These are phyloP conservation scores for Dioszegia crocea DNA, from an alignment of 768 basidiomycete genomes.

Conservation along the genomic window DNA sequence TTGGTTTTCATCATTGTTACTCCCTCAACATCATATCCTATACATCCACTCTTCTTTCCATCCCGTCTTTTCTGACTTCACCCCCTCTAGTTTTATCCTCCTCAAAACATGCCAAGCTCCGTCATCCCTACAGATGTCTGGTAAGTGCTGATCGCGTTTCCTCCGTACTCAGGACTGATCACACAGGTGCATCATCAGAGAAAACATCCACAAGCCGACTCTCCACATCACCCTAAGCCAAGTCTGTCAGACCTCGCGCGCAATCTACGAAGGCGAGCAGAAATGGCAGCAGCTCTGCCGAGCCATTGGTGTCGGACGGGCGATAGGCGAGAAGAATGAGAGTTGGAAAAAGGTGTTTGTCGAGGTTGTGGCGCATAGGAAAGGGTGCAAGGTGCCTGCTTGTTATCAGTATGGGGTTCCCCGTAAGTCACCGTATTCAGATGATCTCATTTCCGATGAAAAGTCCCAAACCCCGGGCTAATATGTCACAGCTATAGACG, in stretches of 20 bases:
- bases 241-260: background rate
- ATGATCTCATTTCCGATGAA: too few relatives aligned
- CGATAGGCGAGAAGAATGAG: background rate
- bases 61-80: too few relatives aligned
- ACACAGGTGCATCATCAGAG: background rate
- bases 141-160: background rate
- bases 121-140: background rate
- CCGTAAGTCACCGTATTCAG: slow-evolving; percentile 1
- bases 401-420: slow-evolving; percentile 6
- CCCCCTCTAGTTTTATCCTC: too few relatives aligned
- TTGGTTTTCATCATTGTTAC: too few relatives aligned
- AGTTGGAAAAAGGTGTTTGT: background rate
- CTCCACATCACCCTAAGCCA: background rate
- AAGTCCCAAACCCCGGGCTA: background rate
- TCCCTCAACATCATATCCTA: too few relatives aligned
- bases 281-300: background rate
- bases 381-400: background rate
- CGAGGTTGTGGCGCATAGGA: background rate
- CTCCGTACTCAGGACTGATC: too few relatives aligned
- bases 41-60: too few relatives aligned
- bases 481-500: background rate
- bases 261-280: background rate
- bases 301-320: background rate
- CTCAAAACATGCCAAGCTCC: background rate
- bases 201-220: background rate